Evolutionary conservation across 208 protist species (phyloP).

Genomic region (Acanthamoeba divionensis): DNA sequence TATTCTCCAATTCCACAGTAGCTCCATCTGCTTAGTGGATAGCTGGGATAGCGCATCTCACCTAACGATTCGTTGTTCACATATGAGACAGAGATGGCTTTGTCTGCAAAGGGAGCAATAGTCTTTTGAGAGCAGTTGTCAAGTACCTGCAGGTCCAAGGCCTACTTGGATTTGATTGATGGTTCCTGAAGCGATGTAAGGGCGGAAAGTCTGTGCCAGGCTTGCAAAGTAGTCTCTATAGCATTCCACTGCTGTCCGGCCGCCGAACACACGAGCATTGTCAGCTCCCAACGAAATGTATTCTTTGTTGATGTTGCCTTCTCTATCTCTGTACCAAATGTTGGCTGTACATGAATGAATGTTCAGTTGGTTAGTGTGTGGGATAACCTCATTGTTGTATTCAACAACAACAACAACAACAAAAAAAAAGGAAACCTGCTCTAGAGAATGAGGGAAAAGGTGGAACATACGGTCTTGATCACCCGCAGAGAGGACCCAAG

Average conservation of each 20-base stretch:
- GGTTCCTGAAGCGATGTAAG: neutral
- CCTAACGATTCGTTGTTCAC: conserved; percentile 62
- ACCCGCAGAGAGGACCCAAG: conserved; percentile 71
- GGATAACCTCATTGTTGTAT: neutral
- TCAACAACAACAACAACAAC: neutral
- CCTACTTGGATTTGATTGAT: conserved; percentile 73
- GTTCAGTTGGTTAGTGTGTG: neutral
- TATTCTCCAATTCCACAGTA: conserved; percentile 74
- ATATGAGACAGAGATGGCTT: neutral
- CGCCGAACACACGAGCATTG: conserved; percentile 66
- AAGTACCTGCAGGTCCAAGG: conserved; percentile 45
- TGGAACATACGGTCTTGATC: conserved; percentile 33
- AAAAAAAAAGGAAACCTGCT: neutral
- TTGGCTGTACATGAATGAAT: conserved; percentile 49
- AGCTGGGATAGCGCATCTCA: conserved; percentile 81
- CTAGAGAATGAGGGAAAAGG: neutral
- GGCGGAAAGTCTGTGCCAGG: conserved; percentile 57
- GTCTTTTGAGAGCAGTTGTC: neutral
- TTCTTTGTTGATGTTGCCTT: conserved; percentile 69
- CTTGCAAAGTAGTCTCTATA: conserved; percentile 77
- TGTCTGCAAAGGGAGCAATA: neutral
- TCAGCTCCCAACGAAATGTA: conserved; percentile 78
- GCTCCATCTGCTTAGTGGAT: conserved; percentile 72
- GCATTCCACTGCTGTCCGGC: conserved; percentile 75
- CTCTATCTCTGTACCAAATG: conserved; percentile 78